phyloP scores from a whole-genome alignment of 2,329 filamentous ascomycete species.

The Penicillium crustosum region DNA sequence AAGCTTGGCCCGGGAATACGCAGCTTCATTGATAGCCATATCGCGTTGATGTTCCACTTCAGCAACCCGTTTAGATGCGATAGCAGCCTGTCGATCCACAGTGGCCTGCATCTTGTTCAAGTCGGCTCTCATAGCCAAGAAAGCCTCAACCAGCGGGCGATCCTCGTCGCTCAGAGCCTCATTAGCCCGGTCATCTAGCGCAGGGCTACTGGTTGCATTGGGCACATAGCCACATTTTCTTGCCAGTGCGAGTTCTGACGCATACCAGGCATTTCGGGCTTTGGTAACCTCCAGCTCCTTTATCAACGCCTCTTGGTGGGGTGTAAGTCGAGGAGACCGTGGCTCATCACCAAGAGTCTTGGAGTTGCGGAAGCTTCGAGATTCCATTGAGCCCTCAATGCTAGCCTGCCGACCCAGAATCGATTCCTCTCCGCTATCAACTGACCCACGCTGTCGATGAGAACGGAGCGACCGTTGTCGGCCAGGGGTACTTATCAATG shows the following conservation, averaged over 20 bases:
- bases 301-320: conserved; percentile 62
- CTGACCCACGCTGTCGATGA: conserved; percentile 61
- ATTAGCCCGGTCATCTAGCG: conserved; percentile 71
- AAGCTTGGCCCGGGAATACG: conserved; percentile 90
- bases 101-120: conserved; percentile 84
- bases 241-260: conserved; percentile 88
- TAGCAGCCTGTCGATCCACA: conserved; percentile 81
- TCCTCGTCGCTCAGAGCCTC: conserved; percentile 91
- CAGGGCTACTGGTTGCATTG: conserved; percentile 66
- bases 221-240: conserved; percentile 84
- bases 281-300: conserved; percentile 85
- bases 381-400: conserved; percentile 43
- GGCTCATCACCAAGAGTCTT: conserved; percentile 45
- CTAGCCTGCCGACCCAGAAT: conserved; percentile 44
- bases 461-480: conserved; percentile 57
- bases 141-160: conserved; percentile 83
- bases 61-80: conserved; percentile 85
- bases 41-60: conserved; percentile 95
- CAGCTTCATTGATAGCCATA: conserved; percentile 88
- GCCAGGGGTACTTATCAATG: conserved; percentile 44
- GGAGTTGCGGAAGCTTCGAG: conserved; percentile 41
- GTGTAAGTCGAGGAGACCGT: conserved; percentile 46
- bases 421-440: conserved; percentile 67
- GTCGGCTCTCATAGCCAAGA: conserved; percentile 87
- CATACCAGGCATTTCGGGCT: conserved; percentile 93